A percentile compares a stretch with the other conserved stretches of the same genome.
phyloP scores from a whole-genome alignment of 345 rosid genomes.

The Microcos paniculata region DNA sequence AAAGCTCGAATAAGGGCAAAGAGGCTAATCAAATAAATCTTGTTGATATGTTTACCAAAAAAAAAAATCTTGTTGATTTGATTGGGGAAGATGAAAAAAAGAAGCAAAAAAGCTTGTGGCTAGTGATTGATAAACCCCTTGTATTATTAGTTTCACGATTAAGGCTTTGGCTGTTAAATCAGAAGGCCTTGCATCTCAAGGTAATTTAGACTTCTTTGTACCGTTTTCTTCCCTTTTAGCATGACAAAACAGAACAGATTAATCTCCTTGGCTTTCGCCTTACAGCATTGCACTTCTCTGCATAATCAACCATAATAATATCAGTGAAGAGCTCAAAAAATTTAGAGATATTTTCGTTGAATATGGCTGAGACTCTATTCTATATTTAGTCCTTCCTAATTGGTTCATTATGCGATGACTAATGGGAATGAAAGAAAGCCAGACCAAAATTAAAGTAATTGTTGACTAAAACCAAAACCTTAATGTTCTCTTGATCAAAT shows the following conservation, averaged over 20 bases:
- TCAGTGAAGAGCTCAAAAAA: too few species aligned
- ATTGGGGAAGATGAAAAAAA: not conserved
- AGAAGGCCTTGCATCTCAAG: not conserved
- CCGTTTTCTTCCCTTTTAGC: too few species aligned
- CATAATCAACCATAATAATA: too few species aligned
- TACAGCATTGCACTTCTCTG: too few species aligned
- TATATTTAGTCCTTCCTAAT: too few species aligned
- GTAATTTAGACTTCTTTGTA: not conserved
- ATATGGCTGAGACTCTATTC: too few species aligned
- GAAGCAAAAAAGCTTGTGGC: not conserved
- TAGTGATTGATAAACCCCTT: not conserved
- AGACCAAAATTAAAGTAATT: too few species aligned
- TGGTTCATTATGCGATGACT: too few species aligned
- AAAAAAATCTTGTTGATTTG: constrained; percentile 9
- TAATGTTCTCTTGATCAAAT: not conserved
- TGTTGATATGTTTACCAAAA: constrained; percentile 3
- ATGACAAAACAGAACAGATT: too few species aligned
- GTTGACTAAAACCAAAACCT: not conserved
- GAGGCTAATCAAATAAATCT: constrained; percentile 8
- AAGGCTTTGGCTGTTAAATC: not conserved
- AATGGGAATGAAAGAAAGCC: too few species aligned
- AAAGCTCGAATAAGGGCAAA: not conserved
- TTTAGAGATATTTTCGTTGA: too few species aligned
- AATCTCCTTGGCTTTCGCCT: too few species aligned
- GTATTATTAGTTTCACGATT: not conserved